Conservation (phyloP, 768 basidiomycete genomes). For the Trametes maxima region DNA sequence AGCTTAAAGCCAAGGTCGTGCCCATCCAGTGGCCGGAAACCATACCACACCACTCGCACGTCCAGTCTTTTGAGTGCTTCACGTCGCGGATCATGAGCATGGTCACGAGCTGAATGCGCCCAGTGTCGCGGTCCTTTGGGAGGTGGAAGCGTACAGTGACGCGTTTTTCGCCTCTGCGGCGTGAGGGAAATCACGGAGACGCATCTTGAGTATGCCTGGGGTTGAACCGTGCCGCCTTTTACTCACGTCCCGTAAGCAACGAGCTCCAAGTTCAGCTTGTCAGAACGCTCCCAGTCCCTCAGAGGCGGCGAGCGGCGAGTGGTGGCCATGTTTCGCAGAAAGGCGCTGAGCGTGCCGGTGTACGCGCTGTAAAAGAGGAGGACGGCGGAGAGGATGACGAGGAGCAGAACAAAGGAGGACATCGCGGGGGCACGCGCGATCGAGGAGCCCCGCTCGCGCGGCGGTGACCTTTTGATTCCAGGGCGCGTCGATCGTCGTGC, state of each 20-base stretch:
- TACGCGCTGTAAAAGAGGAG: too few species aligned
- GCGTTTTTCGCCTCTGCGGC: conserved; percentile 6
- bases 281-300: conserved; percentile 9
- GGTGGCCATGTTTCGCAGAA: too few species aligned
- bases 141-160: conserved; percentile 17
- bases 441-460: too few species aligned
- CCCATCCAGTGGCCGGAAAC: not conserved
- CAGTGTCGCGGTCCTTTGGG: conserved; percentile 3
- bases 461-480: too few species aligned
- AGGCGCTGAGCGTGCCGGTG: too few species aligned
- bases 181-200: not conserved
- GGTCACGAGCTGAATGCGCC: not conserved
- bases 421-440: too few species aligned
- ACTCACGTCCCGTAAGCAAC: conserved; percentile 15
- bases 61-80: conserved; percentile 18
- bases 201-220: not conserved
- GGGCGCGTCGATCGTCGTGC: too few species aligned
- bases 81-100: conserved; percentile 5
- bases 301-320: not conserved
- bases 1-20: not conserved
- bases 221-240: not conserved
- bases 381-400: too few species aligned
- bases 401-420: too few species aligned
- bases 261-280: conserved; percentile 18
- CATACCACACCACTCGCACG: conserved; percentile 20